Percentiles rank a stretch among this genome's conserved stretches.
phyloP scores from a whole-genome alignment of 2,329 filamentous ascomycete species.

The Exophiala sp. region DNA sequence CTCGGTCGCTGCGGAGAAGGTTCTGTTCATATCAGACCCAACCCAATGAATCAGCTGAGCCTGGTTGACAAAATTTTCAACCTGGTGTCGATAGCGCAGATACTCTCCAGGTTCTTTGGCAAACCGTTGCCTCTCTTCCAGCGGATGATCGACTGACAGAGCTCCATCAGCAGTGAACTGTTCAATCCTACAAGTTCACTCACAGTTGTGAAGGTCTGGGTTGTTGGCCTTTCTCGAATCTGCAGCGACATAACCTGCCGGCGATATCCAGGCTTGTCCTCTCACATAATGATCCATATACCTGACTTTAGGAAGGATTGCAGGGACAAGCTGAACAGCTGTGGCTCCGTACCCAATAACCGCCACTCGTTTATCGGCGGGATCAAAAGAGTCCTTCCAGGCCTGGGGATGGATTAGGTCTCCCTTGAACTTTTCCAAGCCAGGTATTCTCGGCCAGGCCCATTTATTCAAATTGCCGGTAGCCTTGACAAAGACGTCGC shows the following conservation, averaged over 20 bases:
- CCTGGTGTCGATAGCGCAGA: not conserved
- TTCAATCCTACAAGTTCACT: not conserved
- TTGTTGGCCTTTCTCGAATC: not conserved
- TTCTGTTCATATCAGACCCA: not conserved
- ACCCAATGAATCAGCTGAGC: not conserved
- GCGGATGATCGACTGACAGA: conserved; percentile 1
- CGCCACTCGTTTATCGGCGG: conserved; percentile 34
- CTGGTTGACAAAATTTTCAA: conserved; percentile 4
- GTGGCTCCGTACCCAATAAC: conserved; percentile 15
- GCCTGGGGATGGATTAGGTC: conserved; percentile 30
- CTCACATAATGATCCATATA: conserved; percentile 29
- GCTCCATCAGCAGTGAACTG: not conserved
- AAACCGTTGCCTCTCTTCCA: conserved; percentile 4
- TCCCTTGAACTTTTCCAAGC: conserved; percentile 29
- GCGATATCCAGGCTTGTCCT: conserved; percentile 10
- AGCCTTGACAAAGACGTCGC: conserved; percentile 3
- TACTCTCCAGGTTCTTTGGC: not conserved
- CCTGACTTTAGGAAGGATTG: conserved; percentile 22
- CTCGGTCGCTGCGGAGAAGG: not conserved
- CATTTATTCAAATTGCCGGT: conserved; percentile 58
- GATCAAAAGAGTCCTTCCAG: conserved; percentile 52
- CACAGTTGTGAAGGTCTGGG: conserved; percentile 1
- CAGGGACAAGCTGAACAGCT: conserved; percentile 17
- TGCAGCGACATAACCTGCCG: not conserved
- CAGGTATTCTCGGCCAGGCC: conserved; percentile 32